Base-by-base conservation (phyloP, 352 stramenopile genomes). In the Phytophthora hibernalis region DNA sequence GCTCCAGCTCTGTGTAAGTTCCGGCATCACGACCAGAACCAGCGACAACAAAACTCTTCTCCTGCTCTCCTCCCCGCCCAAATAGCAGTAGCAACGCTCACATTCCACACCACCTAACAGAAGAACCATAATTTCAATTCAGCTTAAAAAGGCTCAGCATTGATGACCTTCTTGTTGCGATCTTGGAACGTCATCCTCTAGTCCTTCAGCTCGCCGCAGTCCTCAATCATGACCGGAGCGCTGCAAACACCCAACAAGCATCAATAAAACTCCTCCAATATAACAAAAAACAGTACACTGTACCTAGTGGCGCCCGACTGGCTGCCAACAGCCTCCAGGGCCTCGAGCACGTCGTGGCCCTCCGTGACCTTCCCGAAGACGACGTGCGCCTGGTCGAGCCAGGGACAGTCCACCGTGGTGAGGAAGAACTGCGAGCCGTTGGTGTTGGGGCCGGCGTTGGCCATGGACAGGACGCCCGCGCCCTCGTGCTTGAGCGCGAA, bases 371-470 rank as follows among this genome's bases (percentile, higher is more conserved):
- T 30, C 54, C 98, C 98, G 70, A 99, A 98, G 50, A 98, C 92
- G 24, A 97, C 89, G 76, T 98, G 92, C 15, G 79, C 80, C 58
- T 82, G 78, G 74, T 98, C 91, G 58, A 98, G 76, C 90, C 90
- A 97, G 0, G 87, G 86, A 62, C 90, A 97, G 82, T 97, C 89
- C 54, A 97, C 91, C 0, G 90, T 97, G 22, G 89, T 97, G 43
- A 99, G 93, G 84, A 99, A 99, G 81, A 99, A 99, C 82, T 99
- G 96, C 69, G 92, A 98, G 18, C 96, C 95, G 77, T 99, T 99
- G 1, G 97, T 99, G 87, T 99, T 92, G 7, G 87, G 90, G 2
- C 98, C 98, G 5, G 91, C 90, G 78, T 99, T 99, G 22, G 97
- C 97, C 97, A 99, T 99, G 45, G 91, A 97, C 13, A 99, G 79